Evolutionary conservation across 352 stramenopile species (phyloP).

Genomic region (Phytophthora boehmeriae): DNA sequence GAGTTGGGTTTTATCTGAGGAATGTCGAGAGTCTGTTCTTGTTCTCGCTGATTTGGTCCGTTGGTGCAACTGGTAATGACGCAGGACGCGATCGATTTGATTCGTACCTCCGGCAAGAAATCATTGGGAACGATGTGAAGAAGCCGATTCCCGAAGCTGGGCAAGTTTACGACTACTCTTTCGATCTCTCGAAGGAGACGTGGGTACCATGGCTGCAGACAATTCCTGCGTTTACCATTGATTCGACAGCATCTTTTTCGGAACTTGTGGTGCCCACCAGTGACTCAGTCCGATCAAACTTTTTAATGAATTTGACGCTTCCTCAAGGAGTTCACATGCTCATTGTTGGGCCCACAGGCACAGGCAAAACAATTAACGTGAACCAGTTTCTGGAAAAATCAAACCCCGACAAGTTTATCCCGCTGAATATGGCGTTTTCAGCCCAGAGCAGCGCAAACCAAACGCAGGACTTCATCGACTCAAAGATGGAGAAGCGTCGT

Average conservation of each 20-base stretch:
- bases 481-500: conserved; percentile 93
- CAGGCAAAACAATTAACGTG: conserved; percentile 95
- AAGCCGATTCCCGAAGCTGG: conserved; percentile 60
- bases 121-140: conserved; percentile 63
- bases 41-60: conserved; percentile 93
- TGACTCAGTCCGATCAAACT: conserved; percentile 93
- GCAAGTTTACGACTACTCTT: conserved; percentile 93
- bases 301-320: conserved; percentile 90
- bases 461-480: conserved; percentile 94
- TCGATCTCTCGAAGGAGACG: conserved; percentile 71
- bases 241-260: conserved; percentile 80
- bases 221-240: conserved; percentile 79
- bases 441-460: conserved; percentile 93
- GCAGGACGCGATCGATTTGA: conserved; percentile 87
- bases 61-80: conserved; percentile 91
- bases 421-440: conserved; percentile 92
- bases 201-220: conserved; percentile 94
- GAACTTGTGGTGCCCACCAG: conserved; percentile 95
- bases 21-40: conserved; percentile 92
- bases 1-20: conserved; percentile 63
- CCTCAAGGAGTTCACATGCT: conserved; percentile 88
- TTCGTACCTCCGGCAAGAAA: conserved; percentile 85
- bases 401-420: conserved; percentile 91
- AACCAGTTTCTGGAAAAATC: conserved; percentile 91
- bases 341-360: conserved; percentile 94